These are phyloP conservation scores for Neurospora sp. DNA, from an alignment of 495 filamentous ascomycete species.

Conservation along the genomic window DNA sequence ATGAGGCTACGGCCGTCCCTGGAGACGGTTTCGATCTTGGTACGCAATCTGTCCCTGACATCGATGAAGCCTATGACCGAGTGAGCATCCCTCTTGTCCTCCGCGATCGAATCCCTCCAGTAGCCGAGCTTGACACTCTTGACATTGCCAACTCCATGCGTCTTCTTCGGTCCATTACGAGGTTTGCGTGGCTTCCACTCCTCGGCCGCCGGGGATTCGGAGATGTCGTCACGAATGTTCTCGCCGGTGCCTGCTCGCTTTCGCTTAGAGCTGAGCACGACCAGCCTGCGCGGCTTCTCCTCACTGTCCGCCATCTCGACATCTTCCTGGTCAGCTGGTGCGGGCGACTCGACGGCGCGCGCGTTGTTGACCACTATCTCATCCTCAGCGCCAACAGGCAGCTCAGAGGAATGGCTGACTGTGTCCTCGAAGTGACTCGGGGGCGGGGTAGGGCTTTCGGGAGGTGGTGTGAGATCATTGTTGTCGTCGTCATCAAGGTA, in stretches of 20 bases:
- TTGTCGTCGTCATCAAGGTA: slow-evolving; percentile 9
- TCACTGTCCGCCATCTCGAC: slow-evolving; percentile 29
- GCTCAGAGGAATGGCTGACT: slow-evolving; percentile 20
- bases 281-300: slow-evolving; percentile 16
- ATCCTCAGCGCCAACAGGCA: slow-evolving; percentile 27
- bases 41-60: slow-evolving; percentile 40
- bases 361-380: slow-evolving; percentile 33
- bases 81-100: slow-evolving; percentile 34
- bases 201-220: slow-evolving; percentile 15
- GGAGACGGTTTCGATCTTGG: slow-evolving; percentile 33
- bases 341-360: slow-evolving; percentile 14
- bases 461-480: slow-evolving; percentile 17
- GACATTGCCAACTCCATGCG: slow-evolving; percentile 17
- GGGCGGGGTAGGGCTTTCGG: slow-evolving; percentile 8
- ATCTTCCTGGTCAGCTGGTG: slow-evolving; percentile 21
- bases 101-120: slow-evolving; percentile 42
- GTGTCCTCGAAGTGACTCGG: slow-evolving; percentile 8
- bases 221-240: slow-evolving; percentile 26
- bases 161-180: slow-evolving; percentile 15
- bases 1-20: slow-evolving; percentile 27
- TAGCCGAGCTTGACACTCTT: slow-evolving; percentile 41
- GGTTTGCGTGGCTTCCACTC: slow-evolving; percentile 11
- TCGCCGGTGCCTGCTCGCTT: slow-evolving; percentile 36
- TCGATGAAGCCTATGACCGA: slow-evolving; percentile 46
- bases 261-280: slow-evolving; percentile 29